phyloP scores from a whole-genome alignment of 73 alveolate genomes.

The Blepharisma stoltei region DNA sequence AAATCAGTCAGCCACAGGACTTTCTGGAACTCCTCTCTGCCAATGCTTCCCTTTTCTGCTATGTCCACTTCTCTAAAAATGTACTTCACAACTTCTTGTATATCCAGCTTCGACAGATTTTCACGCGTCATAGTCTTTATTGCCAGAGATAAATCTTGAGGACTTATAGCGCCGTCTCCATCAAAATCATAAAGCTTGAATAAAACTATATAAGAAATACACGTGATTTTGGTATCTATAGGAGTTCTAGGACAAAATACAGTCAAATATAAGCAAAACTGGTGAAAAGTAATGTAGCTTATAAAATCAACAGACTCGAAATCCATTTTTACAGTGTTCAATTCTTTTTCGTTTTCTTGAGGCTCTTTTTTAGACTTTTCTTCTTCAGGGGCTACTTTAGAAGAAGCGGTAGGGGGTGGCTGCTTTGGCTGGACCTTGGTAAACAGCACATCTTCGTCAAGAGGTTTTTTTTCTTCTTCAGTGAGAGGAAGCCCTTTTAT shows the following conservation, averaged over 20 bases:
- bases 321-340: too few relatives aligned
- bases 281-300: background rate
- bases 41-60: background rate
- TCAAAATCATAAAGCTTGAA: constrained; percentile 15
- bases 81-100: background rate
- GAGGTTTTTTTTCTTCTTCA: background rate
- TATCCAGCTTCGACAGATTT: background rate
- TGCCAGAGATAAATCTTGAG: background rate
- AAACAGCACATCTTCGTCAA: background rate
- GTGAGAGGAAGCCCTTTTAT: background rate
- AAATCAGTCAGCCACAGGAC: constrained; percentile 8
- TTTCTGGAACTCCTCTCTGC: constrained; percentile 1
- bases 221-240: constrained; percentile 1
- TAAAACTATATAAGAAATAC: background rate
- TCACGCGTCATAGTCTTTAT: background rate
- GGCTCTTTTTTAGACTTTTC: background rate
- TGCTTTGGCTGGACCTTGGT: background rate
- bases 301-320: background rate
- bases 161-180: background rate
- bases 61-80: background rate
- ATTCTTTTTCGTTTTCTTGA: too few relatives aligned
- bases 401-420: background rate
- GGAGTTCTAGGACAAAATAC: constrained; percentile 24
- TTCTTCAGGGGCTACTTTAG: constrained; percentile 10
- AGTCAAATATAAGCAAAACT: constrained; percentile 5